Evolutionary conservation across 208 protist genomes (phyloP).

Genomic region (Leishmania amazonensis): DNA sequence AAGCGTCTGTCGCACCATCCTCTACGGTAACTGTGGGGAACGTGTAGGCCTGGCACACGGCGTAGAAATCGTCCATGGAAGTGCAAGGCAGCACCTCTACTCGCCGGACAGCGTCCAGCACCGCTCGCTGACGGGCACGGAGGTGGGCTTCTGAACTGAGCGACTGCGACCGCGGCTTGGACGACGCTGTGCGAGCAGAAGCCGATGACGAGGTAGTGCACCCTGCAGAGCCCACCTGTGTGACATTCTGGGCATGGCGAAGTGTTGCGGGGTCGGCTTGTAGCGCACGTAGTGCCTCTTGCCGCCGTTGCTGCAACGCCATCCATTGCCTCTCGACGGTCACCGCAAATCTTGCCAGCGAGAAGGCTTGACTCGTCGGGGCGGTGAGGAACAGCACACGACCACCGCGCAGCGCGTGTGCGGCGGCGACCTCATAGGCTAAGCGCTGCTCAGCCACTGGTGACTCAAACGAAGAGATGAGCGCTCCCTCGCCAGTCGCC

Average conservation of each 20-base stretch:
- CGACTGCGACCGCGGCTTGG: not conserved
- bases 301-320: conserved; percentile 1
- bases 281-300: not conserved
- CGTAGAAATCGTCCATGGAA: conserved; percentile 41
- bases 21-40: conserved; percentile 8
- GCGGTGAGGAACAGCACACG: conserved; percentile 48
- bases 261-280: not conserved
- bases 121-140: conserved; percentile 21
- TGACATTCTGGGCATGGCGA: not conserved
- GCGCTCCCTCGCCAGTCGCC: not conserved
- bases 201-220: not conserved
- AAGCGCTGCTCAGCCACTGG: conserved; percentile 11
- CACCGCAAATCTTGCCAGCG: conserved; percentile 38
- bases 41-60: conserved; percentile 28
- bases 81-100: conserved; percentile 59
- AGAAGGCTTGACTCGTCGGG: conserved; percentile 43
- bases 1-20: not conserved
- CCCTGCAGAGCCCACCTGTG: not conserved
- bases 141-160: not conserved
- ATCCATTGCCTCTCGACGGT: conserved; percentile 42
- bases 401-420: conserved; percentile 51
- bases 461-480: not conserved
- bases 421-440: conserved; percentile 40
- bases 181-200: not conserved
- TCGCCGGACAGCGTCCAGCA: conserved; percentile 42